Percentiles rank a stretch among this genome's conserved stretches.
Conservation (phyloP, 2,329 filamentous ascomycete genomes). For the Trichoderma brevicompactum region DNA sequence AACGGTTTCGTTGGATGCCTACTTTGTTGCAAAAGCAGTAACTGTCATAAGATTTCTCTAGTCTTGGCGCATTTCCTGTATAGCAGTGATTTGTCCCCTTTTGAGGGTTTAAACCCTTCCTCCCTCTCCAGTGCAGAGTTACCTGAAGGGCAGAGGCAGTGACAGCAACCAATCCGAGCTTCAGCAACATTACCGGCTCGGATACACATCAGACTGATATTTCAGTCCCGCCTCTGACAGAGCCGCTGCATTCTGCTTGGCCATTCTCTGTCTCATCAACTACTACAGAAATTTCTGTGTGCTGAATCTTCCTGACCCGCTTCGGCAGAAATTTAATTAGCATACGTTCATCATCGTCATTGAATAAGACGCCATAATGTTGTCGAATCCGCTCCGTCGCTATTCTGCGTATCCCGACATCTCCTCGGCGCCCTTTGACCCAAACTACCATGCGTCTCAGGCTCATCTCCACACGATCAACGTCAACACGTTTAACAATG, state of each 20-base stretch:
- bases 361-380: slow-evolving; percentile 51
- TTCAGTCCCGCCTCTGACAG: background rate
- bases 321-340: background rate
- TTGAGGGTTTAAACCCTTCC: slow-evolving; percentile 1
- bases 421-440: slow-evolving; percentile 47
- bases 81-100: background rate
- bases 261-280: background rate
- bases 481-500: slow-evolving; percentile 71
- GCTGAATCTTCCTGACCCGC: background rate
- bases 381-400: slow-evolving; percentile 66
- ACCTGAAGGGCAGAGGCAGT: background rate
- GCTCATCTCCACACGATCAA: slow-evolving; percentile 57
- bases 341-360: background rate
- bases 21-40: background rate
- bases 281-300: background rate
- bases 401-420: slow-evolving; percentile 64
- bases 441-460: slow-evolving; percentile 56
- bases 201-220: slow-evolving; percentile 5
- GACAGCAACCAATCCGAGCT: background rate
- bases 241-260: background rate
- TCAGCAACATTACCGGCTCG: background rate
- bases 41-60: background rate
- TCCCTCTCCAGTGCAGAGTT: background rate
- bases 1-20: slow-evolving; percentile 3
- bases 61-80: background rate